These are phyloP conservation scores for Cladobotryum protrusum DNA, from an alignment of 2,329 filamentous ascomycete genomes.

Conservation along the genomic window DNA sequence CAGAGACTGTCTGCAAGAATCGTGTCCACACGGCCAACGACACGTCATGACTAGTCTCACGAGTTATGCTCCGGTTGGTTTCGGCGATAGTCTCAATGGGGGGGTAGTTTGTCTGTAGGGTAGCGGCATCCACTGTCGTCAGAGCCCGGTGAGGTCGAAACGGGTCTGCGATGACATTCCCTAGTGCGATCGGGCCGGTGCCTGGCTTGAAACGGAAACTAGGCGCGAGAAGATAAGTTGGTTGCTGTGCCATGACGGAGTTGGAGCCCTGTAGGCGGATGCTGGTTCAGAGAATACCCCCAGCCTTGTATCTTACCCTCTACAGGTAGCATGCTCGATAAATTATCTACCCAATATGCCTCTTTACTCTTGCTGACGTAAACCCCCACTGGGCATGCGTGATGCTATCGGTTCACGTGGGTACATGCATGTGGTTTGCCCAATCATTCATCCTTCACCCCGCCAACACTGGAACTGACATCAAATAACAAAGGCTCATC, in stretches of 20 bases:
- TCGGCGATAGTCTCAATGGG: neutral
- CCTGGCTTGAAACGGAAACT: neutral
- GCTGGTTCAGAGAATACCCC: neutral
- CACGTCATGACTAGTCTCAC: neutral
- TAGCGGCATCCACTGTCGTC: neutral
- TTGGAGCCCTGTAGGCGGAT: neutral
- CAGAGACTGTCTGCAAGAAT: neutral
- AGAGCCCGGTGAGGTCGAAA: neutral
- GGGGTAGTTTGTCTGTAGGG: neutral
- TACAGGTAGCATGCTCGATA: too few relatives aligned
- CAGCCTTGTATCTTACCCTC: neutral
- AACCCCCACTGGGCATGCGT: too few relatives aligned
- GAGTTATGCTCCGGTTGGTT: neutral
- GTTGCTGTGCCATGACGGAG: neutral
- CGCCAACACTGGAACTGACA: too few relatives aligned
- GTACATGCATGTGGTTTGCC: too few relatives aligned
- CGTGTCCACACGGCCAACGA: neutral
- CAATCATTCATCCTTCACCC: too few relatives aligned
- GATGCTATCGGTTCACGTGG: too few relatives aligned
- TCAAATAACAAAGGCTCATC: too few relatives aligned
- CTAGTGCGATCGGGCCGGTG: neutral
- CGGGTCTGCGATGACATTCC: conserved; percentile 1
- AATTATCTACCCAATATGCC: too few relatives aligned
- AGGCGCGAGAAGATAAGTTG: neutral
- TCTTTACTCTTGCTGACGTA: too few relatives aligned